Base-by-base conservation (phyloP, 2,329 filamentous ascomycete genomes). In the Aspergillus novofumigatus region DNA sequence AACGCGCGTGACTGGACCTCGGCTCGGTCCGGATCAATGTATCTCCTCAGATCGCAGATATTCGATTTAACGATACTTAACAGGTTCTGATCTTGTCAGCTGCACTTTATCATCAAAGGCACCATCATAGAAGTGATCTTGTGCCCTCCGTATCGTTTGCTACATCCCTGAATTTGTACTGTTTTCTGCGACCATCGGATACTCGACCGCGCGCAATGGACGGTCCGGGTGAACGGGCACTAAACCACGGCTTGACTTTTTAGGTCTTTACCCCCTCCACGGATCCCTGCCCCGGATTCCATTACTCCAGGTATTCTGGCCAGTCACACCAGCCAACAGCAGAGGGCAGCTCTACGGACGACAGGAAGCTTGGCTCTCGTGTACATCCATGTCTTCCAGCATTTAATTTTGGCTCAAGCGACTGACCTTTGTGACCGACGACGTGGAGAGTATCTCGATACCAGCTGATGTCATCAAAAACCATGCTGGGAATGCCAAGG, bases 11-110 rank as follows among this genome's bases (percentile, higher is more conserved):
- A 38, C 49, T 60, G 60, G 45, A 65, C 67, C 67, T 68, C 66
- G 67, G 67, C 65, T 69, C 67, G 62, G 64, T 6, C 2, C 56
- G 61, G 59, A 59, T 57, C 38, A 65, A 61, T 23, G 11, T 9
- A 9, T 55, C 52, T 47, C 44, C 44, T 25, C 14, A 3, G 23
- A 11, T 6, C 44, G 21, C 44, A 25, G 44, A 25, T 5, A 11
- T 1, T 7, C 11, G 21, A 23, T 14, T 17, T 14, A 7, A 1
- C 14, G 21, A 29, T 14, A n/a, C n/a, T n/a, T n/a, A 21, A 25
- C 25, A 45, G 9, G 50, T 48, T 9, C 32, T 48, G 32, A 28
- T 26, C 47, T 21, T 25, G 26, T 47, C 28, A 25, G 14, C 45
- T 29, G 26, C 20, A 17, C 14, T 7, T 1, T 17, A 38, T 38